These are phyloP conservation scores for Metarhizium rileyi DNA, from an alignment of 2,329 filamentous ascomycete genomes.

Conservation along the genomic window DNA sequence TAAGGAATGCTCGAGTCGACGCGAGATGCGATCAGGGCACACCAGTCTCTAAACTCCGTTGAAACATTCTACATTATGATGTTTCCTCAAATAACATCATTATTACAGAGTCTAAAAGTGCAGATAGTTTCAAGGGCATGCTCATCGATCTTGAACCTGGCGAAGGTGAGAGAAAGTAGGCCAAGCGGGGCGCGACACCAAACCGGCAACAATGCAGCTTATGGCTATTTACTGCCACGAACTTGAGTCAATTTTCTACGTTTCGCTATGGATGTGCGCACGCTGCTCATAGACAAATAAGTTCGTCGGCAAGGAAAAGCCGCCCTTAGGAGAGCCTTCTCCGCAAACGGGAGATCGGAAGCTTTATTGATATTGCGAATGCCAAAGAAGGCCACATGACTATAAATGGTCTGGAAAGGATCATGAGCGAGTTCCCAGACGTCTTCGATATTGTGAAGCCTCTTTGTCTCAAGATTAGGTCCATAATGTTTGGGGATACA, in stretches of 20 bases:
- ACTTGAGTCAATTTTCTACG: too few relatives aligned
- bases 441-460: slow-evolving; percentile 10
- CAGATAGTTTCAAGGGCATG: slow-evolving; percentile 15
- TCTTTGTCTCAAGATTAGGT: slow-evolving; percentile 9
- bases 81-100: slow-evolving; percentile 25
- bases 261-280: slow-evolving; percentile 8
- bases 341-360: slow-evolving; percentile 7
- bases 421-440: slow-evolving; percentile 11
- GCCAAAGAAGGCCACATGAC: slow-evolving; percentile 8
- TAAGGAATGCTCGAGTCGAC: slow-evolving; percentile 23
- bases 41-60: slow-evolving; percentile 22
- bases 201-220: slow-evolving; percentile 20
- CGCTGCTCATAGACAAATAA: slow-evolving; percentile 5
- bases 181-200: slow-evolving; percentile 14
- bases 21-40: slow-evolving; percentile 25
- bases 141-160: slow-evolving; percentile 13
- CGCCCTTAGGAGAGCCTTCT: slow-evolving; percentile 1
- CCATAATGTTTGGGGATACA: slow-evolving; percentile 5
- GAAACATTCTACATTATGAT: slow-evolving; percentile 7
- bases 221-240: slow-evolving; percentile 18
- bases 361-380: slow-evolving; percentile 6
- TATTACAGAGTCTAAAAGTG: slow-evolving; percentile 16
- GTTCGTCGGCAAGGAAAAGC: neutral
- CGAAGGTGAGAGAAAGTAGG: slow-evolving; percentile 10
- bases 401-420: slow-evolving; percentile 3